phyloP scores from a whole-genome alignment of 768 basidiomycete species.

The Floccularia luteovirens region DNA sequence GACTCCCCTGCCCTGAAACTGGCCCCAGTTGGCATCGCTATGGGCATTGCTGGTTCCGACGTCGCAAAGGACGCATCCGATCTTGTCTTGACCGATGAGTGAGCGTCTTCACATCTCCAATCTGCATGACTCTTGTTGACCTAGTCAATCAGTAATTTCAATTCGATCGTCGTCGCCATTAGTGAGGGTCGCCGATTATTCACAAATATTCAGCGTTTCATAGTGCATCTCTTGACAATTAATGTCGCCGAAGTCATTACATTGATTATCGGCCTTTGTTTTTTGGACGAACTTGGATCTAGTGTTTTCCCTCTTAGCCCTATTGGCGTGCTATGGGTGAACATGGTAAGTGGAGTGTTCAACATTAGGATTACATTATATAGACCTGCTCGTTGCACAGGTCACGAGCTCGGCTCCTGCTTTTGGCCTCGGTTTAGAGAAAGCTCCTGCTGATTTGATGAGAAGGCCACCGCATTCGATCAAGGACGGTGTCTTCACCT shows the following conservation, averaged over 20 bases:
- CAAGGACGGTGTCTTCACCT: conserved; percentile 28
- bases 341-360: conserved; percentile 26
- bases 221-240: conserved; percentile 42
- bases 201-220: conserved; percentile 49
- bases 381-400: conserved; percentile 6
- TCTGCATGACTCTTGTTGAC: background rate
- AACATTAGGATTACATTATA: background rate
- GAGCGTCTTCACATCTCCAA: conserved; percentile 3
- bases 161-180: conserved; percentile 52
- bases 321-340: conserved; percentile 44
- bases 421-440: conserved; percentile 45
- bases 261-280: conserved; percentile 48
- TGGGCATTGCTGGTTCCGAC: conserved; percentile 49
- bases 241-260: conserved; percentile 51
- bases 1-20: conserved; percentile 51
- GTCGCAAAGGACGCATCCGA: conserved; percentile 50
- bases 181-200: conserved; percentile 51
- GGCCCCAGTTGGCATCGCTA: conserved; percentile 49
- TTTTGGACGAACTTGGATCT: conserved; percentile 35
- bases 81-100: conserved; percentile 52
- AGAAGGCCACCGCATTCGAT: conserved; percentile 30
- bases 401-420: conserved; percentile 43
- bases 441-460: conserved; percentile 45
- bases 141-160: conserved; percentile 34
- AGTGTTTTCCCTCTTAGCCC: conserved; percentile 54